Base-by-base conservation (phyloP, 2,329 filamentous ascomycete genomes). In the Plenodomus biglobosus region DNA sequence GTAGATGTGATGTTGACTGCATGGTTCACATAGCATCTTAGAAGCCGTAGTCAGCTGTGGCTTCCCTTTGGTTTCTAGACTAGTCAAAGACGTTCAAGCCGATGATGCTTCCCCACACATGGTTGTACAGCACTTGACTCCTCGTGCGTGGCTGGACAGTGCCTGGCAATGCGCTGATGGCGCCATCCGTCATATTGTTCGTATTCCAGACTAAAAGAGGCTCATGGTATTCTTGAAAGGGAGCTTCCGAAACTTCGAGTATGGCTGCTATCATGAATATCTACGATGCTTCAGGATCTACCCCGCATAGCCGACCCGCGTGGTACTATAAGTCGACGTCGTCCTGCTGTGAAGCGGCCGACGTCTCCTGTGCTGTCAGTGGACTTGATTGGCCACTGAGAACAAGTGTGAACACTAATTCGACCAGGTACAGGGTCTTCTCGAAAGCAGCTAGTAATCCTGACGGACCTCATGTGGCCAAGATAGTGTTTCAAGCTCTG, bases 271-370 rank as follows among this genome's bases (percentile, higher is more conserved):
- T 32, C 13, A 15, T 3, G 3, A 15, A 6, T 10, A 8, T 15
- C 15, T 17, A 18, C 16, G 13, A 47, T 42, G 37, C 36, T 49
- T 41, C 44, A 49, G 48, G 42, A 44, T 46, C 38, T 34, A 46
- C 47, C 54, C 55, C 53, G 51, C 46, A 45, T 50, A 50, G 48
- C 53, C 48, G 50, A 45, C 19, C 38, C 17, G 21, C n/a, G 42
- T 35, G 38, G 44, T 42, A n/a, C n/a, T n/a, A n/a, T n/a, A 47
- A 46, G 47, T 13, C 13, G 17, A 36, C 20, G 35, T 27, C 19
- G 17, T 32, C 27, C 22, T 24, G 11, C n/a, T 32, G 27, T 8
- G 3, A 32, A 32, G 27, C 13, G 3, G 6, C 27, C 27, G 6
- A 32, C 27, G 27, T 32, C 13, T 32, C 27, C 27, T 3, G 8